phyloP scores from a whole-genome alignment of 805 yeast species.

The Osmozyma mogii region DNA sequence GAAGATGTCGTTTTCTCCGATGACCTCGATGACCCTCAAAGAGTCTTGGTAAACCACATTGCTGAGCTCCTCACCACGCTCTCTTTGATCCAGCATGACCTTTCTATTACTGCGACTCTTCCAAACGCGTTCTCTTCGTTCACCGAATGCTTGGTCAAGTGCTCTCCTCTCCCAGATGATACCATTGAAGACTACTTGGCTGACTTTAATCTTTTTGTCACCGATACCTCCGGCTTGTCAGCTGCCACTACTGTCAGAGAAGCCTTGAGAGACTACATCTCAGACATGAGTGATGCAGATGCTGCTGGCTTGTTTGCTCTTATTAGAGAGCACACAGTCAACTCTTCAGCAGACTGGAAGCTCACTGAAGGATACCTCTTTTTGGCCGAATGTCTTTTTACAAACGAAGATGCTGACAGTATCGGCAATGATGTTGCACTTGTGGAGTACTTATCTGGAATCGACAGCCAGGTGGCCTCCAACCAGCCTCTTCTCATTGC shows the following conservation, averaged over 20 bases:
- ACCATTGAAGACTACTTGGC: slow-evolving; percentile 41
- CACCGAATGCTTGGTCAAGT: slow-evolving; percentile 22
- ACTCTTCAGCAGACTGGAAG: slow-evolving; percentile 15
- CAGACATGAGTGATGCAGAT: slow-evolving; percentile 40
- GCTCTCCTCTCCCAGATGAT: slow-evolving; percentile 36
- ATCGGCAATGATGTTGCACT: slow-evolving; percentile 12
- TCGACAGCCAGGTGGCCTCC: slow-evolving; percentile 2
- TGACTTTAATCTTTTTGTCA: slow-evolving; percentile 64
- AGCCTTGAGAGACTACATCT: slow-evolving; percentile 48
- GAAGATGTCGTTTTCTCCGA: slow-evolving; percentile 6
- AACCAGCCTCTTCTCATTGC: slow-evolving; percentile 34
- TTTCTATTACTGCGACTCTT: slow-evolving; percentile 10
- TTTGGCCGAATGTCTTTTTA: slow-evolving; percentile 34
- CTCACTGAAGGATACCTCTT: slow-evolving; percentile 34
- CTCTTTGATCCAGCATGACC: slow-evolving; percentile 20
- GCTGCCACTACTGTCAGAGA: slow-evolving; percentile 47
- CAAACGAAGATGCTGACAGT: slow-evolving; percentile 28
- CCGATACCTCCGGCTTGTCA: slow-evolving; percentile 66
- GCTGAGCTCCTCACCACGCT: slow-evolving; percentile 27
- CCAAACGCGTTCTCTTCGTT: slow-evolving; percentile 3
- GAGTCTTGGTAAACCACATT: slow-evolving; percentile 15
- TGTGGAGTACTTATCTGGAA: slow-evolving; percentile 3
- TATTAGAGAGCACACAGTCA: slow-evolving; percentile 1
- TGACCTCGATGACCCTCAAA: slow-evolving; percentile 14
- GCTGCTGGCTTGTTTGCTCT: slow-evolving; percentile 13